Evolutionary conservation across 345 rosid genomes (phyloP).

Genomic region (Pistacia integerrima): DNA sequence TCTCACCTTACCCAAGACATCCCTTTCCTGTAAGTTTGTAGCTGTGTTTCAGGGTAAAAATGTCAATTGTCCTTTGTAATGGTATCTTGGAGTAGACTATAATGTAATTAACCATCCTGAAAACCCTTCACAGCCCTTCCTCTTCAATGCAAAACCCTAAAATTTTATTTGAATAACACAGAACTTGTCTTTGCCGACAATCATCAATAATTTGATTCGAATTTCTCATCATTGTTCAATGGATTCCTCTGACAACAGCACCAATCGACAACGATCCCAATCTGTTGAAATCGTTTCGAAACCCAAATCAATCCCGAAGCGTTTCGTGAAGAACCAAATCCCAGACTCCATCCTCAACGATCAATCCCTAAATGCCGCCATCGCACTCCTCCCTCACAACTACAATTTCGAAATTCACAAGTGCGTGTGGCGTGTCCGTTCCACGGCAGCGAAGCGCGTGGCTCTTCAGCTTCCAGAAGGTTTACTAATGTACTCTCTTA

Average conservation of each 20-base stretch:
- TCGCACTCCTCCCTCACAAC: constrained; percentile 70
- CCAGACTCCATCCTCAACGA: constrained; percentile 83
- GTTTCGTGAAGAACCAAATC: constrained; percentile 79
- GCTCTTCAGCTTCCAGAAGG: constrained; percentile 95
- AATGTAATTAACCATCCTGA: too few species aligned
- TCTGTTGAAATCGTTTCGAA: constrained; percentile 7
- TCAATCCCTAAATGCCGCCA: constrained; percentile 75
- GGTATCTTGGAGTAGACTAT: too few species aligned
- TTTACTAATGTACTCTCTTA: constrained; percentile 82
- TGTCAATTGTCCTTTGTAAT: too few species aligned
- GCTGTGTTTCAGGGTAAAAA: too few species aligned
- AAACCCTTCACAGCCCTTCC: too few species aligned
- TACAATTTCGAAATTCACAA: constrained; percentile 91
- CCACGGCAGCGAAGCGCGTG: constrained; percentile 60
- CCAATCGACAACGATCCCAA: not conserved
- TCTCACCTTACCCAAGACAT: too few species aligned
- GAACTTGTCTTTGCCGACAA: too few species aligned
- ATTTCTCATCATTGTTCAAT: not conserved
- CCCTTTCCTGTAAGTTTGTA: too few species aligned
- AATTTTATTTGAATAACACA: too few species aligned
- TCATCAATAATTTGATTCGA: too few species aligned
- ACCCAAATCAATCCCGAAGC: constrained; percentile 67
- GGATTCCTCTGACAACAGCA: not conserved
- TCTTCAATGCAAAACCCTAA: too few species aligned
- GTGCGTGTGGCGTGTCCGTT: constrained; percentile 75